Evolutionary conservation across 345 rosid genomes (phyloP).

Genomic region (Populus euphratica): DNA sequence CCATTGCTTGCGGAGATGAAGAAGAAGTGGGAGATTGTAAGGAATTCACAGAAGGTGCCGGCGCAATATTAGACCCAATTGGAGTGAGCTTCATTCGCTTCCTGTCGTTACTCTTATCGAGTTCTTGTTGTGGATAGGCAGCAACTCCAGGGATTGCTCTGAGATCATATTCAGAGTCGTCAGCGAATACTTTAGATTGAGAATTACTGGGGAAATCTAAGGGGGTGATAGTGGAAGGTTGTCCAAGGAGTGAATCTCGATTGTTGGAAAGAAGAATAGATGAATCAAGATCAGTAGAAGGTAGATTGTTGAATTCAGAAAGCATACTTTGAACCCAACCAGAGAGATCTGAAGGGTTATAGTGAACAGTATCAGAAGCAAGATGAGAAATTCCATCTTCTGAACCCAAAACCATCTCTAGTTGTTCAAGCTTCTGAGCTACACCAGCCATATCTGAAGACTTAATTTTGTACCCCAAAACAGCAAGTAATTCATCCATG

Average conservation of each 20-base stretch:
- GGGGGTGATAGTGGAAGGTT: neutral
- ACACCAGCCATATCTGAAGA: slow-evolving; percentile 36
- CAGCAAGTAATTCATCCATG: slow-evolving; percentile 32
- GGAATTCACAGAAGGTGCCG: neutral
- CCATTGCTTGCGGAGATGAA: neutral
- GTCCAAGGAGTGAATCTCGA: slow-evolving; percentile 9
- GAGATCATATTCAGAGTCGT: slow-evolving; percentile 31
- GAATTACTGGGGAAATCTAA: neutral
- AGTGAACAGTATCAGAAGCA: slow-evolving; percentile 27
- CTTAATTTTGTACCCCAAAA: slow-evolving; percentile 28
- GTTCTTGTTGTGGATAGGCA: slow-evolving; percentile 21
- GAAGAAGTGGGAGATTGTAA: neutral
- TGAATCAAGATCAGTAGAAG: neutral
- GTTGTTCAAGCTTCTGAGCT: slow-evolving; percentile 33
- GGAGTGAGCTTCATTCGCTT: slow-evolving; percentile 18
- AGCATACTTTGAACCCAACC: slow-evolving; percentile 33
- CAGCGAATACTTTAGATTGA: slow-evolving; percentile 12
- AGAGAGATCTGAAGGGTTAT: slow-evolving; percentile 35
- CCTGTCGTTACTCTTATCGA: slow-evolving; percentile 2
- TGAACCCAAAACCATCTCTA: slow-evolving; percentile 29
- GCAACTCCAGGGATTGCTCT: slow-evolving; percentile 34
- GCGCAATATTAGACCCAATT: neutral
- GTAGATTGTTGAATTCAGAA: slow-evolving; percentile 21
- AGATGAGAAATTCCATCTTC: slow-evolving; percentile 27
- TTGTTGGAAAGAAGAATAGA: neutral